Evolutionary conservation across 352 stramenopile genomes (phyloP).

Genomic region (Phytophthora ohioensis): DNA sequence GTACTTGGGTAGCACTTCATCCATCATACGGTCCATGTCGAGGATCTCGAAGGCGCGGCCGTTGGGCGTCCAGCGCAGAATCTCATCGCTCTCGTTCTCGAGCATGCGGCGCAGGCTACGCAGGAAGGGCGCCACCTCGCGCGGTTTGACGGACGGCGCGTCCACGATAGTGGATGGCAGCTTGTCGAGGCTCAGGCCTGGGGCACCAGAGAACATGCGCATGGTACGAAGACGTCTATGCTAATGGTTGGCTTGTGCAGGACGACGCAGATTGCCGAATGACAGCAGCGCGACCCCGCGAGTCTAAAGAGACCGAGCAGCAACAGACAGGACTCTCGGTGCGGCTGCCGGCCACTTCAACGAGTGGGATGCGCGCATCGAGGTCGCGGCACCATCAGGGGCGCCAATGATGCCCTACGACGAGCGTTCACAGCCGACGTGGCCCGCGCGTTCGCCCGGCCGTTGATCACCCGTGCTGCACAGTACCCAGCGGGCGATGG

Average conservation of each 20-base stretch:
- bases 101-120: conserved; percentile 66
- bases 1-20: conserved; percentile 79
- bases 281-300: conserved; percentile 22
- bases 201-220: conserved; percentile 24
- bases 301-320: conserved; percentile 26
- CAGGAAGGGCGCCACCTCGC: conserved; percentile 64
- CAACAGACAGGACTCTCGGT: conserved; percentile 36
- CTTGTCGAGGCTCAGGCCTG: conserved; percentile 22
- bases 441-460: neutral
- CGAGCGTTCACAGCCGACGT: neutral
- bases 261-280: conserved; percentile 34
- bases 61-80: conserved; percentile 61
- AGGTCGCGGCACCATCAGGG: conserved; percentile 19
- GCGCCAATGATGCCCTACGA: neutral
- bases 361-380: conserved; percentile 36
- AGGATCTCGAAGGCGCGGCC: conserved; percentile 87
- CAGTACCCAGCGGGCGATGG: neutral
- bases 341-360: conserved; percentile 34
- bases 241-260: neutral
- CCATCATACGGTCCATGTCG: conserved; percentile 72
- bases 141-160: conserved; percentile 6
- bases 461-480: neutral
- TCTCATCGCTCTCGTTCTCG: conserved; percentile 51
- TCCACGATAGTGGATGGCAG: conserved; percentile 5
- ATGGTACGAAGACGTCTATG: conserved; percentile 6